Evolutionary conservation across 768 basidiomycete genomes (phyloP).

Genomic region (Amyloporia xantha): DNA sequence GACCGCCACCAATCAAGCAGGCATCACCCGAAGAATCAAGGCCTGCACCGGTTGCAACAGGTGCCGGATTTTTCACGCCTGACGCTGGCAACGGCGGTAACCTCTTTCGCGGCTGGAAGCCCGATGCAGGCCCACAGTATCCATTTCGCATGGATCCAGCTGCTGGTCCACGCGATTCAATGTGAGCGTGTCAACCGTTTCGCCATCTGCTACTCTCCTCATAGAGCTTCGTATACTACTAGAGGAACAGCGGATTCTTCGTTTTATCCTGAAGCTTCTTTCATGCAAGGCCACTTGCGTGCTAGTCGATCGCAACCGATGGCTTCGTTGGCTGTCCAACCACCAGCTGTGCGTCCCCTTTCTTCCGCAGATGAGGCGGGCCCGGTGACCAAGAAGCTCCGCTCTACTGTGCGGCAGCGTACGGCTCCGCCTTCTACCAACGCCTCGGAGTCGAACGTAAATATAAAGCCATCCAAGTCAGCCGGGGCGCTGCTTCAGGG

Average conservation of each 20-base stretch:
- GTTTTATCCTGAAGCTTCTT: constrained; percentile 50
- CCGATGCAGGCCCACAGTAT: constrained; percentile 41
- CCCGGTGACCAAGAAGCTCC: constrained; percentile 68
- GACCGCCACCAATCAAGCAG: constrained; percentile 49
- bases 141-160: constrained; percentile 53
- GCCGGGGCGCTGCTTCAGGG: constrained; percentile 27
- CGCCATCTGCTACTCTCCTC: not conserved
- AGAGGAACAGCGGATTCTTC: constrained; percentile 56
- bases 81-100: constrained; percentile 51
- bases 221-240: constrained; percentile 1
- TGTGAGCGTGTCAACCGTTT: no score
- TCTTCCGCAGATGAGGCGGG: constrained; percentile 81
- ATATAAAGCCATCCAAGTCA: constrained; percentile 50
- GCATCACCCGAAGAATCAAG: constrained; percentile 42
- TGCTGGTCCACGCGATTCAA: constrained; percentile 50
- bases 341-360: constrained; percentile 55
- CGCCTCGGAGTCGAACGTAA: constrained; percentile 15
- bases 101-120: constrained; percentile 53
- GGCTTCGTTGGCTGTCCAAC: constrained; percentile 30
- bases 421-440: constrained; percentile 35
- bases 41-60: constrained; percentile 48
- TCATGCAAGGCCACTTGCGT: constrained; percentile 36
- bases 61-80: constrained; percentile 72
- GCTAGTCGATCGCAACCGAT: constrained; percentile 28
- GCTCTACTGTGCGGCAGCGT: constrained; percentile 50